These are phyloP conservation scores for Naumovozyma dairenensis DNA, from an alignment of 805 yeast species.

Conservation along the genomic window DNA sequence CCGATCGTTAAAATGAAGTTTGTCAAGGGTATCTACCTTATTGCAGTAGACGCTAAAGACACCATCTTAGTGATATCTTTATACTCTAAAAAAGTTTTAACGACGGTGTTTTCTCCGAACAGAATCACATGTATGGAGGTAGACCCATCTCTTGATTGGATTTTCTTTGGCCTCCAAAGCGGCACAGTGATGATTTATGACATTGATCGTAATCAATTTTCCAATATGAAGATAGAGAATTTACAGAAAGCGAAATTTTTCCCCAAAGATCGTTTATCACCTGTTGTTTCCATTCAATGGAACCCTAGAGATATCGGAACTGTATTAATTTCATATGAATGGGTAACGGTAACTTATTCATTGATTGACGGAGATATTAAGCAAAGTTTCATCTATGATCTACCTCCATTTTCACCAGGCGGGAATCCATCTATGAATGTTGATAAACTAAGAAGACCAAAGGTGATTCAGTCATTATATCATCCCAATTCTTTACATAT, in stretches of 20 bases:
- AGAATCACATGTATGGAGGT: constrained; percentile 58
- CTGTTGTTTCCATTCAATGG: constrained; percentile 60
- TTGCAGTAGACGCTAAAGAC: constrained; percentile 55
- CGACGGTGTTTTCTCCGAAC: constrained; percentile 53
- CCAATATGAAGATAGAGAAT: constrained; percentile 61
- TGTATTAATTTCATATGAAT: constrained; percentile 61
- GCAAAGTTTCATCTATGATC: constrained; percentile 46
- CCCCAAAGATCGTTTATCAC: constrained; percentile 49
- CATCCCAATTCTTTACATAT: constrained; percentile 91
- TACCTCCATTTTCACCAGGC: constrained; percentile 64
- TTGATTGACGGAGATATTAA: constrained; percentile 51
- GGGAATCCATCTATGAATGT: constrained; percentile 37
- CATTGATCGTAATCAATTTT: constrained; percentile 61
- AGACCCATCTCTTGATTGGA: constrained; percentile 86
- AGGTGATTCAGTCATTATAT: constrained; percentile 49
- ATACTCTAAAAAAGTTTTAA: constrained; percentile 49
- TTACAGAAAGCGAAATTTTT: constrained; percentile 51
- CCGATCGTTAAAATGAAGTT: constrained; percentile 51
- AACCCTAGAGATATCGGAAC: constrained; percentile 87
- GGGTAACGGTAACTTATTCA: constrained; percentile 60
- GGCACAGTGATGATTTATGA: constrained; percentile 70
- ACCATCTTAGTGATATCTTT: constrained; percentile 62
- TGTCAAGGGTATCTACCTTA: constrained; percentile 72
- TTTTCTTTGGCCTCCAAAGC: constrained; percentile 66
- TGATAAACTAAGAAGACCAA: constrained; percentile 32